Conservation (phyloP, 164 flowering plant species). For the Liriodendron chinense region DNA sequence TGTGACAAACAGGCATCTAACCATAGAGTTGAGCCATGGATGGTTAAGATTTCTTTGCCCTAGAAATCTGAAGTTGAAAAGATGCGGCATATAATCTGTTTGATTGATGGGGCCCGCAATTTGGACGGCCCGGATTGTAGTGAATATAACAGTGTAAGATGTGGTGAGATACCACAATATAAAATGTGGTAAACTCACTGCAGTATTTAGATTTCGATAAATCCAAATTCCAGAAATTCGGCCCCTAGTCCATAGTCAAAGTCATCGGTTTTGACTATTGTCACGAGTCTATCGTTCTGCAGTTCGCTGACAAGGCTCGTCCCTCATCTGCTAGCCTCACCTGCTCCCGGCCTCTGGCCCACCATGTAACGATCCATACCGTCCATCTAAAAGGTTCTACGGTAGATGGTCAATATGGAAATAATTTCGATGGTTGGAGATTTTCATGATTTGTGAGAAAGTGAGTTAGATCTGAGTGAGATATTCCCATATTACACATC, state of each 20-base stretch:
- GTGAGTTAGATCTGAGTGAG: too few relatives aligned
- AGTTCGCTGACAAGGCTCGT: not conserved
- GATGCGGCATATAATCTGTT: not conserved
- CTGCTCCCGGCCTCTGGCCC: not conserved
- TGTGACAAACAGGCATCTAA: not conserved
- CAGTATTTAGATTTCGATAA: too few relatives aligned
- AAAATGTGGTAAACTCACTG: not conserved
- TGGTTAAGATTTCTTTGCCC: not conserved
- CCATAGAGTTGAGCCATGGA: too few relatives aligned
- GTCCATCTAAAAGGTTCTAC: not conserved
- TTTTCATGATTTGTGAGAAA: too few relatives aligned
- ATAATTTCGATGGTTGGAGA: too few relatives aligned
- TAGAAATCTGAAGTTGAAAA: too few relatives aligned
- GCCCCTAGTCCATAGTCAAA: not conserved
- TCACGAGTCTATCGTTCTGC: not conserved
- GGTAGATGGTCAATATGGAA: not conserved
- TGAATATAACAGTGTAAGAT: not conserved
- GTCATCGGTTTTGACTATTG: not conserved
- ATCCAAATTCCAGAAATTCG: not conserved
- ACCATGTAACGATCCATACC: not conserved
- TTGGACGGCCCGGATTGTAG: not conserved
- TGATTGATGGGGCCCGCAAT: not conserved
- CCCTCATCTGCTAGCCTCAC: not conserved
- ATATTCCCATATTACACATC: too few relatives aligned
- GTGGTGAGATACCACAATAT: not conserved